Evolutionary conservation across 192 early-diverging fungal genomes (phyloP).

Genomic region (Podila verticillata): DNA sequence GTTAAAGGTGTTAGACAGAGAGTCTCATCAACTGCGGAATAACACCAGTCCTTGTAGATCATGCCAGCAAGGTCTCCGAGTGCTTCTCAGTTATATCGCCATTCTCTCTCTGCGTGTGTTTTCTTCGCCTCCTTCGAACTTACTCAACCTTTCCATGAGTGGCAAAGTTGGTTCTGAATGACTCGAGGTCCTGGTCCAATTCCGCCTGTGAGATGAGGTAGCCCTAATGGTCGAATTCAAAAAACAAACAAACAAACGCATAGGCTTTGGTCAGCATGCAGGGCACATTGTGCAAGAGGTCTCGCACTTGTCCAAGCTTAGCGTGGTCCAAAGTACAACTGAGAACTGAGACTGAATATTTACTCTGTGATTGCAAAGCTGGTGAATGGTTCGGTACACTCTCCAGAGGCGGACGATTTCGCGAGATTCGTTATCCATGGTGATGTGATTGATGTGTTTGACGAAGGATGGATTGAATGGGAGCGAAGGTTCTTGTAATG

Average conservation of each 20-base stretch:
- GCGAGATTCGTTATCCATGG: slow-evolving; percentile 55
- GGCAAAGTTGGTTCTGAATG: slow-evolving; percentile 77
- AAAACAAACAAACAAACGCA: background rate
- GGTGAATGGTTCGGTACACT: slow-evolving; percentile 88
- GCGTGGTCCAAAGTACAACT: slow-evolving; percentile 1
- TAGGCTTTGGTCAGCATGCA: background rate
- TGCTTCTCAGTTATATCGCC: too few relatives aligned
- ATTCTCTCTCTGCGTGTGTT: too few relatives aligned
- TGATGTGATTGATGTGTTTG: background rate
- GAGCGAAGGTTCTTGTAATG: too few relatives aligned
- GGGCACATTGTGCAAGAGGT: background rate
- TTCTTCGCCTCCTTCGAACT: slow-evolving; percentile 2
- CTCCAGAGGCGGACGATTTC: slow-evolving; percentile 83
- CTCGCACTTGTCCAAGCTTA: background rate
- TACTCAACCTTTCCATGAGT: slow-evolving; percentile 83
- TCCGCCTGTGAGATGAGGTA: slow-evolving; percentile 84
- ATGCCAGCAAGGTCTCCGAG: background rate
- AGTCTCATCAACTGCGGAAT: background rate
- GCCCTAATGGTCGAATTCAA: slow-evolving; percentile 59
- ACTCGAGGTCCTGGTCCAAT: slow-evolving; percentile 83
- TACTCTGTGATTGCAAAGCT: slow-evolving; percentile 91
- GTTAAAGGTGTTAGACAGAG: background rate
- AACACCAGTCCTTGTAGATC: background rate
- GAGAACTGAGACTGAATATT: background rate
- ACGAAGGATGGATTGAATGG: background rate